These are phyloP conservation scores for Xylaria digitata DNA, from an alignment of 2,329 filamentous ascomycete genomes.

Conservation along the genomic window DNA sequence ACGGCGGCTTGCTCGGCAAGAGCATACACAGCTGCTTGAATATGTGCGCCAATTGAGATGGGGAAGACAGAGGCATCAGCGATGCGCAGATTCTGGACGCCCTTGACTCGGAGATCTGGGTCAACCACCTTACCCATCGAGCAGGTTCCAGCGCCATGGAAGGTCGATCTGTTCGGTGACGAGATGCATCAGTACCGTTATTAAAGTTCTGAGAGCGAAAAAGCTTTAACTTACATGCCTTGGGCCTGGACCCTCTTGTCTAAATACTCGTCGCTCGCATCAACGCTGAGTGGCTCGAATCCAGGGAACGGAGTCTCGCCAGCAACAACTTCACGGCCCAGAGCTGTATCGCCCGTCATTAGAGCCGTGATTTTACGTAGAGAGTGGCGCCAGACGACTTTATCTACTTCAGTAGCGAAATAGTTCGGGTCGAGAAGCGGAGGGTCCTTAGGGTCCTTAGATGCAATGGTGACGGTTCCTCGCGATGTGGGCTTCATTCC, in stretches of 20 bases:
- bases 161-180: background rate
- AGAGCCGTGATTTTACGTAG: constrained; percentile 32
- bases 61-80: constrained; percentile 56
- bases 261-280: constrained; percentile 39
- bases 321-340: constrained; percentile 37
- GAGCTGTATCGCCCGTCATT: constrained; percentile 38
- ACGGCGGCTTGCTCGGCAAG: constrained; percentile 70
- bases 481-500: constrained; percentile 41
- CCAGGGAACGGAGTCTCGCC: constrained; percentile 33
- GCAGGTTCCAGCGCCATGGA: constrained; percentile 23
- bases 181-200: no score
- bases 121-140: constrained; percentile 53
- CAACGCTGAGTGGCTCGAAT: constrained; percentile 28
- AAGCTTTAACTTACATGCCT: no score
- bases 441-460: constrained; percentile 34
- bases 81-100: constrained; percentile 53
- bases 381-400: constrained; percentile 38
- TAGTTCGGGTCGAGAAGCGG: constrained; percentile 44
- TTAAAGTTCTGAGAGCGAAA: no score
- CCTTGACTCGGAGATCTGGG: constrained; percentile 52
- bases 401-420: constrained; percentile 41
- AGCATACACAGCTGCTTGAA: constrained; percentile 64
- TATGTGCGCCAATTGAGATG: constrained; percentile 58
- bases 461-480: constrained; percentile 39
- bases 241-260: constrained; percentile 37